Base-by-base conservation (phyloP, 2,329 filamentous ascomycete species). In the Fusarium anthophilum region DNA sequence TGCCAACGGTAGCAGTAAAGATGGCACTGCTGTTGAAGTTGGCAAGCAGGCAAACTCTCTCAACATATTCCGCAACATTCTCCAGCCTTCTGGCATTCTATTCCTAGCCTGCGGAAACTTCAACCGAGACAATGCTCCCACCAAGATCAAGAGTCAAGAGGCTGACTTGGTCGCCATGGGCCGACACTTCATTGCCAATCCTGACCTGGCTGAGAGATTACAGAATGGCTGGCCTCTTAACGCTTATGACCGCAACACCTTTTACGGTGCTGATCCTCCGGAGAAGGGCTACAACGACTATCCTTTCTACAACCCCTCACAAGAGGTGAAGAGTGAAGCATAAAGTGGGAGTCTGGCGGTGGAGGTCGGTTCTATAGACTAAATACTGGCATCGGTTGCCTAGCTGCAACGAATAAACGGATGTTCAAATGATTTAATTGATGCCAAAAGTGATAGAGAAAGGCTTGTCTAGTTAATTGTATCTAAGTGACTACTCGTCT, bases 101-200 rank as follows among this genome's bases (percentile, higher is more conserved):
- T 86, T 91, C 37, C 72, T 91, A 8, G 74, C 90, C n/a, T 85
- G 85, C 3, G 86, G 87, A 53, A 86, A 85, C 4, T 87, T 84
- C 37, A 61, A 61, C 14, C 10, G 58, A 22, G 58, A 61, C 3
- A 61, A 61, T 4, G 58, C 58, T 8, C 75, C 58, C 5, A 81
- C 79, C 37, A 72, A 87, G 63, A 48, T 81, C 8, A 83, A 86
- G 65, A 80, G 79, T 79, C 26, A 70, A 37, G 70, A 70, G 6
- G 69, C 76, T 20, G 77, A 79, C 18, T 67, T 80, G 3, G 62
- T 79, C 38, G 76, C 75, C 3, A 80, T 83, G 66, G 81, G 82
- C 1, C 73, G 81, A 26, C 77, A 78, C 51, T 83, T 79, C 62
- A 79, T 81, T 26, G 77, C 80, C 11, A 83, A 81, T 41, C 82